These are phyloP conservation scores for Acanthochlamys bracteata DNA, from an alignment of 106 monocot genomes.

Conservation along the genomic window DNA sequence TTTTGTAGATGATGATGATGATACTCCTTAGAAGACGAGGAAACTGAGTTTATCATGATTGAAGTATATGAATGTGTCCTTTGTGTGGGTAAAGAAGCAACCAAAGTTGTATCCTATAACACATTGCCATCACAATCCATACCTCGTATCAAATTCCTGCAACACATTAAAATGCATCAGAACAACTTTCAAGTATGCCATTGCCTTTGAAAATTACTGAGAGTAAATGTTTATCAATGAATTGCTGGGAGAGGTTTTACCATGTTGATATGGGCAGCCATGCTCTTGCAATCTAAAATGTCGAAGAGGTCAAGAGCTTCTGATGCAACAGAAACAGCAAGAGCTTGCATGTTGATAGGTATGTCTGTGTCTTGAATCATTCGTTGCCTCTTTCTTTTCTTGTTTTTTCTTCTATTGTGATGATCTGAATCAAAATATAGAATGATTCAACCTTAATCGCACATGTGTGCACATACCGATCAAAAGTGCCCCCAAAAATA, in stretches of 20 bases:
- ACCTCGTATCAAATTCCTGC: constrained; percentile 52
- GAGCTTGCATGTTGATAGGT: constrained; percentile 62
- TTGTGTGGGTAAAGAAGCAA: constrained; percentile 65
- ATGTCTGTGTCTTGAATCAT: constrained; percentile 68
- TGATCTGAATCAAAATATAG: too few relatives aligned
- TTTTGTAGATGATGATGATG: neutral
- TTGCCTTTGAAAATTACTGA: neutral
- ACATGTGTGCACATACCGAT: too few relatives aligned
- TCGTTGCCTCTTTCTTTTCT: constrained; percentile 36
- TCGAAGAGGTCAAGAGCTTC: constrained; percentile 66
- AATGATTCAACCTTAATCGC: too few relatives aligned
- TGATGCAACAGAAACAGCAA: constrained; percentile 48
- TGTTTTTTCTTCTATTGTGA: too few relatives aligned
- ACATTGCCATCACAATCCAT: constrained; percentile 60
- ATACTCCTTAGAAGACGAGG: constrained; percentile 53
- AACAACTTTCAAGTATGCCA: neutral
- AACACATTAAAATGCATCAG: neutral
- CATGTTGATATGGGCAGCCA: constrained; percentile 63
- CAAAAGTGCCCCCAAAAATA: too few relatives aligned
- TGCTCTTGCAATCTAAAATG: constrained; percentile 55
- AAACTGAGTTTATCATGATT: constrained; percentile 43
- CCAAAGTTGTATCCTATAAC: constrained; percentile 73
- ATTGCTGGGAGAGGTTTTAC: constrained; percentile 9
- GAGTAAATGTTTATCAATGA: neutral
- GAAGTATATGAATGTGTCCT: constrained; percentile 77